Evolutionary conservation across 768 basidiomycete species (phyloP), one percentile per base, ranked within the genome.

Genomic region (Porphyrellus cyaneotinctus): DNA sequence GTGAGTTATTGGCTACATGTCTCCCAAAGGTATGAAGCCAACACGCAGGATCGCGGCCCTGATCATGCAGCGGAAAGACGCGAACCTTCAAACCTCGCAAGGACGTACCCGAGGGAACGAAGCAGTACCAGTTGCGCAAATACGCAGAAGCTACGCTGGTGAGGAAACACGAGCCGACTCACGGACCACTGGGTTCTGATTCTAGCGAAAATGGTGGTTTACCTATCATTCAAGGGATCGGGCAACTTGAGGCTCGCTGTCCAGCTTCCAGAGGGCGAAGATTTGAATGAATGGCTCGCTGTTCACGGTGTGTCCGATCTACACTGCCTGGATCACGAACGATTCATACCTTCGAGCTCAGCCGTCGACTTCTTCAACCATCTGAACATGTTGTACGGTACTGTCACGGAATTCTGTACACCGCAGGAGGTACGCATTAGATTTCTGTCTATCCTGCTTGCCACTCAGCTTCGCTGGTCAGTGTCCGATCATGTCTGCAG

Each of bases 341-440:
- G 1, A 33, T 22, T 51, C 53, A 60, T 51, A 35, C 41, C 7
- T 44, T 35, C 14, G 47, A n/a, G 42, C 44, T 17, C 61, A 99
- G 97, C 93, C 28, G 95, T 98, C 54, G 97, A 99, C 70, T 99
- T 99, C 74, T 99, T 98, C 79, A 99, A 98, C 67, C 97, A 99
- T 67, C 73, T 99, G 58, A 99, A 99, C 69, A 99, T 99, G 97
- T 76, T 99, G 18, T 99, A 98, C 64, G 97, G 95, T 12, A 97
- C 94, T 11, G 85, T 99, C 22, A 97, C 97, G 2, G 97, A 99
- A 72, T 98, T 98, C 66, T 99, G 97, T 70, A 97, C 91, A 17
- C 80, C 87, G 11, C 84, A 94, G 65, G 93, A 97, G 80, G 94
- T 89, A 64, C 61, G 78, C 67, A 31, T 24, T 17, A 5, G 47